Evolutionary conservation across 2,329 filamentous ascomycete genomes (phyloP), one percentile per base, ranked within the genome.

Genomic region (Endothia cerciana): DNA sequence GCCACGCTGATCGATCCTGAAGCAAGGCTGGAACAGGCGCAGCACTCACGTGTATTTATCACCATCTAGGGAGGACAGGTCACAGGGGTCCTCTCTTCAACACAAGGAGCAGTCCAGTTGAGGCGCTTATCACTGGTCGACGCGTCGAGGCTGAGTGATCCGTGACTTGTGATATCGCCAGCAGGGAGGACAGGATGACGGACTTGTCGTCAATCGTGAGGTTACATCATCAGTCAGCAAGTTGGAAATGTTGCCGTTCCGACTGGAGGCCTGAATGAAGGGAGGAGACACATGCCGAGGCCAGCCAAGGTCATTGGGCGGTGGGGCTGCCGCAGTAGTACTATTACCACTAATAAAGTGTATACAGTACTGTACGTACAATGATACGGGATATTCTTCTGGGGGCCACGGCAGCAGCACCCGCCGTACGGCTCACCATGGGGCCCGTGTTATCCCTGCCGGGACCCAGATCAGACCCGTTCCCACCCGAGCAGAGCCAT

Each of bases 401-500:
- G n/a, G 28, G n/a, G n/a, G 7, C 3, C 47, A n/a, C 17, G 25
- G n/a, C 17, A n/a, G 47, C 7, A 22, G 17, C 4, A n/a, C 3
- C 0, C n/a, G 3, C 53, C 5, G 53, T 36, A 15, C 33, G 19
- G 53, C 53, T 56, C 47, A 30, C 1, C 4, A 1, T 17, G 13
- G 13, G 47, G 5, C 7, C 47, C 22, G 47, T 51, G 53, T 7
- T 30, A 58, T 41, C 55, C 55, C 55, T 58, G 55, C 22, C 13
- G 3, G 36, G 1, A 5, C 36, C 36, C 36, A 15, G 19, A 22
- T 36, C 33, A 58, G 19, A 58, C 33, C 55, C 55, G 55, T 58
- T 58, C 36, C 55, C 36, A 38, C 55, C 55, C 55, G 55, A 58
- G 13, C 33, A 58, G 55, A 38, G 55, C 53, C 53, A 56, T 38